Base-by-base conservation (phyloP, 2,329 filamentous ascomycete species). In the Neonectria ditissima region DNA sequence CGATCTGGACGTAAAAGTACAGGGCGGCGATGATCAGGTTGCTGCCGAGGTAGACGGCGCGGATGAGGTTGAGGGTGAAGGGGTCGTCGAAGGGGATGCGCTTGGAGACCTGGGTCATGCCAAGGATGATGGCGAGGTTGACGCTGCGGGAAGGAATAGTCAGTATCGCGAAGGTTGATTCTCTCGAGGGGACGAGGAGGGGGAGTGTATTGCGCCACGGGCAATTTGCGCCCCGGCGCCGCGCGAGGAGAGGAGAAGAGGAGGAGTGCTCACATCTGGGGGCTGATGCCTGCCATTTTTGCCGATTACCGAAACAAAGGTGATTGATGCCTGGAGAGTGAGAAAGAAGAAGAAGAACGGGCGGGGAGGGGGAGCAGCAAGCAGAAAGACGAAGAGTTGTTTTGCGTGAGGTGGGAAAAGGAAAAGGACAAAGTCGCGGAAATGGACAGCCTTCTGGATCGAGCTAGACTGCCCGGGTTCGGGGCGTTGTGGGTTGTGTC, bases 21-120 rank as follows among this genome's bases (percentile, higher is more conserved):
- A 99, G 82, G 64, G 84, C 83, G 69, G 91, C 84, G 76, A 99
- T 98, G 80, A 98, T 86, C 69, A 97, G 68, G 81, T 99, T 89
- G 84, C 86, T 88, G 64, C 80, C 77, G 34, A 86, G 75, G 76
- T 89, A 89, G 66, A 83, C 72, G 50, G 80, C 84, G 72, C 87
- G 87, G 72, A 86, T 83, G 32, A 80, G 74, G 77, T 86, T 88
- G 71, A 89, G 84, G 20, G 87, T 83, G 50, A 81, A 80, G 47
- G 87, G 93, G 77, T 98, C 91, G 30, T 98, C 95, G 76, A 98
- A 97, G 52, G 94, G 93, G 66, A 99, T 90, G 82, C 91, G 93
- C 88, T 98, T 98, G 74, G 94, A 92, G 66, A 97, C 92, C 87
- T 97, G 95, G 93, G 98, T 97, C 91, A 97, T 97, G 78, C 92